Base-by-base conservation (phyloP, 352 stramenopile genomes). In the Phytophthora ramorum region DNA sequence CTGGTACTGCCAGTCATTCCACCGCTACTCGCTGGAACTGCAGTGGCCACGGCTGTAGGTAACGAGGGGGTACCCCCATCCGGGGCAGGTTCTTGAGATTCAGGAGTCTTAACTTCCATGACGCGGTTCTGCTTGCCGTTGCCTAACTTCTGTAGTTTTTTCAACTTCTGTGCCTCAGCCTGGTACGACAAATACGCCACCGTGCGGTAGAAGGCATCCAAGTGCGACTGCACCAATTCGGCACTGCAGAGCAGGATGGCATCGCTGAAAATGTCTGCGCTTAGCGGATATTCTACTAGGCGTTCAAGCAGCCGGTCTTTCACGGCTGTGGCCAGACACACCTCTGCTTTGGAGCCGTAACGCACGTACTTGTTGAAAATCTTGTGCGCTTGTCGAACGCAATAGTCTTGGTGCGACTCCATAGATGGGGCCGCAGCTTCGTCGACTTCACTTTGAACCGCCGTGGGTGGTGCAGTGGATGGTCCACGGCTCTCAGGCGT, bases 331-430 rank as follows among this genome's bases (percentile, higher is more conserved):
- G 69, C 50, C 2, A 88, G 46, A 50, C 81, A 86, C 34, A 92
- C 79, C 62, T 90, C 82, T 6, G 83, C 79, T 48, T 90, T 90
- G 2, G 83, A 90, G 19, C 83, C 83, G 47, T 82, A 89, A 12
- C 82, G 82, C 17, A 92, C 77, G 43, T 88, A 92, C 59, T 92
- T 92, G 66, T 83, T 90, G 61, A 89, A 92, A 66, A 89, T 90
- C 44, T 92, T 92, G 41, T 89, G 79, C 3, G 82, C 79, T 28
- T 90, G 75, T 1, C 81, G 77, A 34, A 88, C 62, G 17, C 79
- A 87, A 28, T 85, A 92, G 40, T 89, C 80, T 38, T 86, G 62
- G 13, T 81, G 76, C 2, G 79, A 86, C 6, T 65, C 45, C 14
- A 78, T 45, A 0, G 49, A 58, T 2, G 49, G 58, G 1, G 52